Percentiles rank a stretch among this genome's conserved stretches.
These are phyloP conservation scores for Lyophyllum atratum DNA, from an alignment of 768 basidiomycete species.

Conservation along the genomic window DNA sequence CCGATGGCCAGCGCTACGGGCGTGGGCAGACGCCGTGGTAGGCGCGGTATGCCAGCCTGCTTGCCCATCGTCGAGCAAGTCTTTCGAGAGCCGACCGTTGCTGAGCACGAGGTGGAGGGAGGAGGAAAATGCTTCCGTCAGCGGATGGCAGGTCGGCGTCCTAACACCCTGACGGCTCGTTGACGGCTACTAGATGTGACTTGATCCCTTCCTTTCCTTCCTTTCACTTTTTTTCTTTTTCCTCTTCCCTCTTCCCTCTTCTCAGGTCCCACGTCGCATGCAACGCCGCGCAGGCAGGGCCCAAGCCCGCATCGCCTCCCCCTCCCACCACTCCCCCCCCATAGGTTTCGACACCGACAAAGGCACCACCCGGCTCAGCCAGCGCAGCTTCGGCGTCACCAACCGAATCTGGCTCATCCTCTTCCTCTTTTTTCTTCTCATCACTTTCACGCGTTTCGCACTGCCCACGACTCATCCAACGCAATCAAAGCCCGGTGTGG, in stretches of 20 bases:
- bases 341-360: conserved; percentile 55
- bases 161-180: neutral
- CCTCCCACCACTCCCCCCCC: conserved; percentile 37
- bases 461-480: conserved; percentile 39
- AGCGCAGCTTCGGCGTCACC: conserved; percentile 62
- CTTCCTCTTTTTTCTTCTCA: conserved; percentile 51
- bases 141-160: neutral
- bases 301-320: conserved; percentile 57
- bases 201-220: conserved; percentile 3
- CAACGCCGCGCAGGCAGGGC: conserved; percentile 57
- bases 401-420: conserved; percentile 72
- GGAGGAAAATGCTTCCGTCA: neutral
- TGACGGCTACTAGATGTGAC: no score
- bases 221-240: conserved; percentile 24
- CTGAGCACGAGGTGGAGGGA: neutral
- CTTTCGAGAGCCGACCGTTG: neutral
- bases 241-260: conserved; percentile 12
- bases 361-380: conserved; percentile 54
- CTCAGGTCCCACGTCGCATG: conserved; percentile 39
- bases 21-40: conserved; percentile 49
- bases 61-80: conserved; percentile 5
- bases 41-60: conserved; percentile 22
- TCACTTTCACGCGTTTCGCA: conserved; percentile 58
- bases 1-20: conserved; percentile 61
- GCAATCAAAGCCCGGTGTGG: conserved; percentile 29